Percentiles rank a stretch among this genome's conserved stretches.
Conservation (phyloP, 192 early-diverging fungal genomes). For the Endogone sp. region DNA sequence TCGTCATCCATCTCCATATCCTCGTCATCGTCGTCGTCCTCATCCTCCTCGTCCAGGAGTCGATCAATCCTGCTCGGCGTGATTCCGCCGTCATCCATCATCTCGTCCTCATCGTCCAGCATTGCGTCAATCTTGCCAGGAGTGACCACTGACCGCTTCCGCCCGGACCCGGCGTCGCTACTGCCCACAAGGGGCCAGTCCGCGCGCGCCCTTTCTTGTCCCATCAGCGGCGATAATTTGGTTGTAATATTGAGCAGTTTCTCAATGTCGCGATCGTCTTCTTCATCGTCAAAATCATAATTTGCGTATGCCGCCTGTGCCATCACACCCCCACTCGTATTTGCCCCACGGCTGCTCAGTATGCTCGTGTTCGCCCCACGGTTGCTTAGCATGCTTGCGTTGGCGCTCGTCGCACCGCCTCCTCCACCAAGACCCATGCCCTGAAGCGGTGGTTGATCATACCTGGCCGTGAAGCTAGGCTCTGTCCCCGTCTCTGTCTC, state of each 20-base stretch:
- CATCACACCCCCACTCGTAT: too few relatives aligned
- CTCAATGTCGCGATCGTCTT: background rate
- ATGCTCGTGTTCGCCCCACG: background rate
- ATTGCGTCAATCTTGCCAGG: background rate
- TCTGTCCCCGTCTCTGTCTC: conserved; percentile 1
- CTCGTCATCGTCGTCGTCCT: background rate
- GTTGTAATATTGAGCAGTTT: background rate
- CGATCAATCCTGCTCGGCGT: background rate
- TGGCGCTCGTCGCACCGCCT: background rate
- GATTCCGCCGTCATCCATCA: background rate
- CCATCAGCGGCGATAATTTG: background rate
- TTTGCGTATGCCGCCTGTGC: background rate
- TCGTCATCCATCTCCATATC: background rate
- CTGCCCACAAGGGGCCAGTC: too few relatives aligned
- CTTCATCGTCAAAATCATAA: background rate
- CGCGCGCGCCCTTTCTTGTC: too few relatives aligned
- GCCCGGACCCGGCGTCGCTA: background rate
- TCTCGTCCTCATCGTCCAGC: background rate
- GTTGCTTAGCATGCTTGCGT: background rate
- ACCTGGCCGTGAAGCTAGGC: conserved; percentile 2
- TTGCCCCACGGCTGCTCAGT: background rate
- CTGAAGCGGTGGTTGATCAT: background rate
- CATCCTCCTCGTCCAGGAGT: background rate
- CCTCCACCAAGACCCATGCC: too few relatives aligned
- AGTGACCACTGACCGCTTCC: background rate